phyloP scores from a whole-genome alignment of 2,329 filamentous ascomycete genomes.

The Fonsecaea pugnacius region DNA sequence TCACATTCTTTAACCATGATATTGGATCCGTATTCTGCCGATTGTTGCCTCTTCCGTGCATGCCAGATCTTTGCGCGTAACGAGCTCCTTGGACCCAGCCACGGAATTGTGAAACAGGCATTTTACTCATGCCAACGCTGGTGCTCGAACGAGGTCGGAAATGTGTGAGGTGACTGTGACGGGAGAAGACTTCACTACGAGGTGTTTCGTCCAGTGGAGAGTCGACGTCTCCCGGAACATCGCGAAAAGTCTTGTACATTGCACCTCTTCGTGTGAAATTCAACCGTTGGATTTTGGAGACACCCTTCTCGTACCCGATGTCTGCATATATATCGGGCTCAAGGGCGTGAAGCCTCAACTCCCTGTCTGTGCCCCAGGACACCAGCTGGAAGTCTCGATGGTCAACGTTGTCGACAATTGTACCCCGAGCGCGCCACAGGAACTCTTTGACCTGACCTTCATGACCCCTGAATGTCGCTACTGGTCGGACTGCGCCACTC shows the following conservation, averaged over 20 bases:
- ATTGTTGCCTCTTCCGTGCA: conserved; percentile 53
- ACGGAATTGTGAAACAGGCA: conserved; percentile 54
- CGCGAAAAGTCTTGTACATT: conserved; percentile 80
- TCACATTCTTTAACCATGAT: conserved; percentile 68
- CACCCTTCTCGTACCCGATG: conserved; percentile 75
- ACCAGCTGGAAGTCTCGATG: conserved; percentile 89
- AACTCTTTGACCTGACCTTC: conserved; percentile 81
- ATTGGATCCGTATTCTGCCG: conserved; percentile 62
- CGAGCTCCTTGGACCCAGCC: conserved; percentile 51
- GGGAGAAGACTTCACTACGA: conserved; percentile 36
- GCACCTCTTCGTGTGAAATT: conserved; percentile 82
- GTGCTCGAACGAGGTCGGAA: conserved; percentile 42
- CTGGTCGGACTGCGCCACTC: conserved; percentile 46
- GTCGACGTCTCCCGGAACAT: conserved; percentile 64
- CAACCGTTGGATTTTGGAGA: conserved; percentile 65
- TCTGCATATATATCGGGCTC: conserved; percentile 66
- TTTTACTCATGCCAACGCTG: conserved; percentile 54
- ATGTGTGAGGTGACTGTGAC: conserved; percentile 26
- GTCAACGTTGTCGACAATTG: conserved; percentile 70
- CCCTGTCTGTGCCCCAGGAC: conserved; percentile 86
- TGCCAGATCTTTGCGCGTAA: conserved; percentile 54
- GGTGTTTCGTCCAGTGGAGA: conserved; percentile 35
- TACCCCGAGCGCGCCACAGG: conserved; percentile 80
- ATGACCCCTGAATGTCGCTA: conserved; percentile 60
- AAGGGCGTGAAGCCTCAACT: conserved; percentile 77